Percentiles rank a stretch among this genome's conserved stretches.
Evolutionary conservation across 2,329 filamentous ascomycete genomes (phyloP).

Genomic region (Penicillium sp.): DNA sequence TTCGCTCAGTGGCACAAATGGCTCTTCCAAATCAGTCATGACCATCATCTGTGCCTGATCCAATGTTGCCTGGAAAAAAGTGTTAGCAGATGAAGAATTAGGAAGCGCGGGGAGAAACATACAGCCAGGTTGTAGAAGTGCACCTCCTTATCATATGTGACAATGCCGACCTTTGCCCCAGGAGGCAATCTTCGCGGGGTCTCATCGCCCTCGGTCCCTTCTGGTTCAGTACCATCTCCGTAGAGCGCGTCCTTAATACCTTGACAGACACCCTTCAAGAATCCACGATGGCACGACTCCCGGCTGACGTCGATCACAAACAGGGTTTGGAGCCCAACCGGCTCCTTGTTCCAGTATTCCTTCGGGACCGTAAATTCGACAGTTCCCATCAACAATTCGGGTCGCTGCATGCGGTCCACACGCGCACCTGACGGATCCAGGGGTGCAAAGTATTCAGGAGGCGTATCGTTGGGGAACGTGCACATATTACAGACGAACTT

Average conservation of each 20-base stretch:
- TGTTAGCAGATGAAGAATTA: constrained; percentile 25
- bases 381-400: constrained; percentile 85
- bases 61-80: constrained; percentile 59
- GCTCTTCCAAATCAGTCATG: constrained; percentile 95
- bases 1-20: constrained; percentile 87
- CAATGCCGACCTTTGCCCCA: constrained; percentile 86
- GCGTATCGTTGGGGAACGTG: constrained; percentile 92
- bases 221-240: constrained; percentile 58
- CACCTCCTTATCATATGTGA: constrained; percentile 94
- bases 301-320: constrained; percentile 94
- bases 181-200: constrained; percentile 62
- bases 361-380: constrained; percentile 97
- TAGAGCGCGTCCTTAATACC: constrained; percentile 85
- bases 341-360: constrained; percentile 97
- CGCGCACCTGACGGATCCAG: constrained; percentile 83
- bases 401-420: constrained; percentile 82
- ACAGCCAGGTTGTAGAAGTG: constrained; percentile 96
- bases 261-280: constrained; percentile 84
- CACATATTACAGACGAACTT: constrained; percentile 99
- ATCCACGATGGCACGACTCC: constrained; percentile 86
- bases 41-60: constrained; percentile 97
- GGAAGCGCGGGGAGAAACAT: constrained; percentile 41
- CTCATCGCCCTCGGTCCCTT: constrained; percentile 52
- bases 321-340: constrained; percentile 80
- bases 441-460: constrained; percentile 88